Conservation (phyloP, 805 yeast species). For the Teunomyces lycoperdinae region DNA sequence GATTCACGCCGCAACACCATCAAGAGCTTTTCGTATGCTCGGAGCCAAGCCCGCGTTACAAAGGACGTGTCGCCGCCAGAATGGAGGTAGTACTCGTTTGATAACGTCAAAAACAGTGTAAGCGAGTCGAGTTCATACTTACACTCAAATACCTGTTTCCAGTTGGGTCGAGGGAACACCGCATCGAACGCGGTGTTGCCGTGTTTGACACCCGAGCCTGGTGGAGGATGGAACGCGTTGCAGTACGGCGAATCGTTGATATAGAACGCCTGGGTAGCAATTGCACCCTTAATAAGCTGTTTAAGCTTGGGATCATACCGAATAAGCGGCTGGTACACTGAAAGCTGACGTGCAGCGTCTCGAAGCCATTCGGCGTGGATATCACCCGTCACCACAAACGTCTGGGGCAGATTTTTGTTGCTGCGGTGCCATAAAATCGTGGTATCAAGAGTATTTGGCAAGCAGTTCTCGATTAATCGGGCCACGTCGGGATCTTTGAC, state of each 20-base stretch:
- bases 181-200: constrained; percentile 56
- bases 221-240: constrained; percentile 90
- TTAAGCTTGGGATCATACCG: constrained; percentile 48
- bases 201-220: constrained; percentile 43
- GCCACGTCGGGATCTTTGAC: constrained; percentile 65
- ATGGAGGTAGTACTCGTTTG: constrained; percentile 64
- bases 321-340: constrained; percentile 67
- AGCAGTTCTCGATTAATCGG: constrained; percentile 72
- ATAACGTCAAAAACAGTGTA: constrained; percentile 74
- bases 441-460: constrained; percentile 87
- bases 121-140: constrained; percentile 85
- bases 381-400: constrained; percentile 88
- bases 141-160: constrained; percentile 78
- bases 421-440: constrained; percentile 69
- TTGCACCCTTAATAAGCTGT: constrained; percentile 69
- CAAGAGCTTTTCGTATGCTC: constrained; percentile 53
- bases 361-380: constrained; percentile 93
- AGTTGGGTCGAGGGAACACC: constrained; percentile 69
- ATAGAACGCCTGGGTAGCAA: constrained; percentile 70
- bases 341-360: constrained; percentile 80
- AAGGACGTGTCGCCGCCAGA: constrained; percentile 50
- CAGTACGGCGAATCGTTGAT: constrained; percentile 71
- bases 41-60: constrained; percentile 50
- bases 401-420: constrained; percentile 36
- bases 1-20: constrained; percentile 58